A percentile compares a stretch with the other conserved stretches of the same genome.
Conservation (phyloP, 1,284 basidiomycete species). For the Cronartium ribicola region DNA sequence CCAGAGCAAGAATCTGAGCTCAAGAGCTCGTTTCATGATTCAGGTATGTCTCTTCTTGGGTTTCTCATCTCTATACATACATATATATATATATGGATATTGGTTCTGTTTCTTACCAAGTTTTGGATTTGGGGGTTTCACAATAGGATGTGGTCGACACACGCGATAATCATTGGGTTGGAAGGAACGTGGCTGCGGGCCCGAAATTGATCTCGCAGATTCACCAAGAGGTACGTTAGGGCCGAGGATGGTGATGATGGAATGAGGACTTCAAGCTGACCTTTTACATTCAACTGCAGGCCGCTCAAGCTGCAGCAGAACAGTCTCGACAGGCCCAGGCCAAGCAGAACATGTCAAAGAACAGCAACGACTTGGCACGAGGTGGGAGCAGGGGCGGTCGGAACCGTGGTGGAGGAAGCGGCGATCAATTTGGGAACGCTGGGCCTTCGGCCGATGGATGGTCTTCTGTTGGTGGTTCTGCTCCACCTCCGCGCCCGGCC, state of each 20-base stretch:
- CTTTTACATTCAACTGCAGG: constrained; percentile 5
- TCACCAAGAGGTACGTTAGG: not conserved
- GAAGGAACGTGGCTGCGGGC: constrained; percentile 21
- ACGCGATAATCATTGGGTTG: constrained; percentile 32
- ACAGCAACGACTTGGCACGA: constrained; percentile 19
- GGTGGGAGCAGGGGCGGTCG: constrained; percentile 27
- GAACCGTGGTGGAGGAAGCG: constrained; percentile 26
- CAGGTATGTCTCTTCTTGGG: constrained; percentile 47
- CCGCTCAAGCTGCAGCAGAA: constrained; percentile 38
- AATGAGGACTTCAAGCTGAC: not conserved
- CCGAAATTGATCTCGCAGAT: constrained; percentile 6
- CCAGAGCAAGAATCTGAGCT: constrained; percentile 56
- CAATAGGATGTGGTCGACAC: constrained; percentile 36
- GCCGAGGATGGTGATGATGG: not conserved
- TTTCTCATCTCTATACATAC: not conserved
- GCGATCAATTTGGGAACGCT: constrained; percentile 19
- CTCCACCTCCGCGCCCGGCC: constrained; percentile 24
- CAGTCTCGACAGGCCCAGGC: constrained; percentile 26
- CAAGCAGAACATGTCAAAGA: constrained; percentile 20
- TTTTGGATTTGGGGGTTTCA: not conserved
- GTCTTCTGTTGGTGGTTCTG: constrained; percentile 20
- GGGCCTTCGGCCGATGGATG: constrained; percentile 21
- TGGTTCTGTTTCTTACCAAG: not conserved
- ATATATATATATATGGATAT: not conserved
- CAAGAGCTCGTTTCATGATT: constrained; percentile 33